Evolutionary conservation across 495 filamentous ascomycete species (phyloP).

Genomic region (Neurospora sp.): DNA sequence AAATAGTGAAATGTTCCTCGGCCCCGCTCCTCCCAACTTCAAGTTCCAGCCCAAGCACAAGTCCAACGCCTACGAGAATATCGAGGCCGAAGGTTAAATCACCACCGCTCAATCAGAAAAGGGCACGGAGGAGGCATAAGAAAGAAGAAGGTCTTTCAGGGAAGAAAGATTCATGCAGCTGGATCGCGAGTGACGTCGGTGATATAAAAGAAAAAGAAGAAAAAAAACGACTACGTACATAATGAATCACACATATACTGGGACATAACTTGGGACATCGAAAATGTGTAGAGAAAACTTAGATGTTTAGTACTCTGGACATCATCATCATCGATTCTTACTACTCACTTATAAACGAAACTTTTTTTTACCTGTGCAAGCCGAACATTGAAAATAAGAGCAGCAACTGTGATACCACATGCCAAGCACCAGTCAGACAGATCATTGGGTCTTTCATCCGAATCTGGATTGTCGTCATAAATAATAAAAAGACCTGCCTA

Average conservation of each 20-base stretch:
- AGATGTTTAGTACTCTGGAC: neutral
- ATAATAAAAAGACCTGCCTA: neutral
- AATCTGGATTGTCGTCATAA: neutral
- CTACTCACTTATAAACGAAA: neutral
- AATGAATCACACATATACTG: neutral
- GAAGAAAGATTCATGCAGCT: neutral
- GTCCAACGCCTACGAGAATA: slow-evolving; percentile 62
- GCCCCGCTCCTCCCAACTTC: slow-evolving; percentile 80
- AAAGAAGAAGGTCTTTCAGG: neutral
- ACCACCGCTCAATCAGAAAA: neutral
- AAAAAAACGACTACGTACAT: neutral
- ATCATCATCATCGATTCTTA: neutral
- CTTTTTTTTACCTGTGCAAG: neutral
- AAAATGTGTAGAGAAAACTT: neutral
- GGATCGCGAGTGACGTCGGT: neutral
- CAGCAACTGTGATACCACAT: neutral
- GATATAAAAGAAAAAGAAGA: neutral
- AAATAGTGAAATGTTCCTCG: slow-evolving; percentile 89
- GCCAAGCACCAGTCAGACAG: neutral
- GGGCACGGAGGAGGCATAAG: neutral
- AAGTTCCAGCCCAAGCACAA: slow-evolving; percentile 98
- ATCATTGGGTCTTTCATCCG: neutral
- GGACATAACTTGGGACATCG: too few species aligned
- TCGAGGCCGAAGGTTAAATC: slow-evolving; percentile 47
- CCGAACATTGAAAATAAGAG: neutral